Evolutionary conservation across 176 grass and related monocot species (phyloP), one percentile per base, ranked within the genome.

Genomic region (Paspalum vaginatum): DNA sequence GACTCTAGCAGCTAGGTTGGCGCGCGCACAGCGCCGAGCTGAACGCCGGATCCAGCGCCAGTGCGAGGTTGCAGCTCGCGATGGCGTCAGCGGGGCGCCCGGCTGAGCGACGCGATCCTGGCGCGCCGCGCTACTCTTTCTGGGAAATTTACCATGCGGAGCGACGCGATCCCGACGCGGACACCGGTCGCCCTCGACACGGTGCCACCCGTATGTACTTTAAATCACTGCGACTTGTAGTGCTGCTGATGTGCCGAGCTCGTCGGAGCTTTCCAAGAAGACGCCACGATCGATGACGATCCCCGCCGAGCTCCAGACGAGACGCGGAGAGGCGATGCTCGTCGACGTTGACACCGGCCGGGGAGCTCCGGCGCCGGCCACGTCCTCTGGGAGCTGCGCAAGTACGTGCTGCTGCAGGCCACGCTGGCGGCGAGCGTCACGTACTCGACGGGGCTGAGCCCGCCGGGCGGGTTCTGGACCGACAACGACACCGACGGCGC

Each of bases 1-100:
- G 84, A 74, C 79, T 93, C 81, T 6, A 95, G 85, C 62, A 99
- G 78, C 66, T 88, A 88, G 26, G 96, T 86, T n/a, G n/a, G 61
- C 93, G 96, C 15, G 93, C 87, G 13, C 92, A 86, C 24, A 99
- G 89, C 74, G 97, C 97, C 5, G 97, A 90, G 76, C 95, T 95
- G 70, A 88, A 99, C 11, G 93, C 89, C 43, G 97, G 90, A 64
- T 96, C 93, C 1, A 99, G 79, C 4, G 96, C 88, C 0, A 99
- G 90, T 0, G 96, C 90, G 65, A 88, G 92, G 86, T 99, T 99
- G 74, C 92, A 95, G 63, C 95, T 93, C 1, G 92, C 91, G 32
- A 93, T 87, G 42, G 92, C 93, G 56, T 99, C 96, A 3, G 92
- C 88, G 0, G 86, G 72, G 0, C 93, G 88, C 7, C 88, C 82